Evolutionary conservation across 495 filamentous ascomycete genomes (phyloP).

Genomic region (Talaromyces proteolyticus): DNA sequence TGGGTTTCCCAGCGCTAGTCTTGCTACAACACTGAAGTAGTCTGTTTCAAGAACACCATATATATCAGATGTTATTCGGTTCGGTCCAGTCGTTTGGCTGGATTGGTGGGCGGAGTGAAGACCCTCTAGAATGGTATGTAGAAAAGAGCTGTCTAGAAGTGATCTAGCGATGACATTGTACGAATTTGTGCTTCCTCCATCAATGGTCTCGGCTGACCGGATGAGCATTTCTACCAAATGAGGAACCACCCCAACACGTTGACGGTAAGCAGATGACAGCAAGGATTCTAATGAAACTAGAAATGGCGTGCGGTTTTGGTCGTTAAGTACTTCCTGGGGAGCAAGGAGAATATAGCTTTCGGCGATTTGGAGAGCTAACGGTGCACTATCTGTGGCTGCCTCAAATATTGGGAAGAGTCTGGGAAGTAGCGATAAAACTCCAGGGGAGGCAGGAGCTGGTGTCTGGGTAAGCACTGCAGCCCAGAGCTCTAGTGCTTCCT

Average conservation of each 20-base stretch:
- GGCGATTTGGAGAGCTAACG: conserved; percentile 63
- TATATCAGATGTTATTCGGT: conserved; percentile 53
- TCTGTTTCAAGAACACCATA: conserved; percentile 69
- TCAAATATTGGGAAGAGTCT: conserved; percentile 67
- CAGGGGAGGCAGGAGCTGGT: conserved; percentile 54
- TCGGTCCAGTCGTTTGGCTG: conserved; percentile 72
- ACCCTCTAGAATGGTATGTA: conserved; percentile 60
- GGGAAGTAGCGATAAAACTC: conserved; percentile 61
- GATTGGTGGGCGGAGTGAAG: conserved; percentile 67
- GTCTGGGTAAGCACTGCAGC: conserved; percentile 67
- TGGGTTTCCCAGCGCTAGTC: conserved; percentile 67
- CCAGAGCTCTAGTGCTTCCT: conserved; percentile 91
- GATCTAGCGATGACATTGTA: conserved; percentile 56
- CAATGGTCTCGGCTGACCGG: conserved; percentile 60
- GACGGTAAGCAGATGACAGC: conserved; percentile 46
- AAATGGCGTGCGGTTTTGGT: conserved; percentile 50
- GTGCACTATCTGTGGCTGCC: conserved; percentile 61
- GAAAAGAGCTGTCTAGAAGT: conserved; percentile 61
- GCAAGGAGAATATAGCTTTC: conserved; percentile 78
- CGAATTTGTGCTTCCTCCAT: conserved; percentile 62
- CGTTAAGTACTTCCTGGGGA: conserved; percentile 65
- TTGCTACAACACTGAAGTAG: conserved; percentile 77
- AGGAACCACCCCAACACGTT: conserved; percentile 60
- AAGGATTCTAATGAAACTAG: conserved; percentile 54
- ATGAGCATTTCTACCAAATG: conserved; percentile 67